Base-by-base conservation (phyloP, 306 rosid species). In the Malus sieversii region DNA sequence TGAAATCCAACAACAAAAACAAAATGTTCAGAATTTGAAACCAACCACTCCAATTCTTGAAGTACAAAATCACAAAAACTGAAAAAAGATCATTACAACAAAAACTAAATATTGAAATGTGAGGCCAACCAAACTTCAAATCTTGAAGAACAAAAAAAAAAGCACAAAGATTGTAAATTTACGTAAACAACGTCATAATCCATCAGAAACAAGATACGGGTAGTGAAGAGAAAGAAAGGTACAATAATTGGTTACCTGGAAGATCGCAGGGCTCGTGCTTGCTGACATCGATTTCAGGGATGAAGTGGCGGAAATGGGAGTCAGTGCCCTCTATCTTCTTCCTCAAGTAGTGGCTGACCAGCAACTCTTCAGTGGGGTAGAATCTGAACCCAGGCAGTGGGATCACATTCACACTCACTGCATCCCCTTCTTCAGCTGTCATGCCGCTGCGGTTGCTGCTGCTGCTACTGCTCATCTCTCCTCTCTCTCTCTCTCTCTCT, bases 291-390 rank as follows among this genome's bases (percentile, higher is more conserved):
- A 91, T 52, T 40, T 64, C 86, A 44, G 79, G 82, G 25, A 93
- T 81, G 59, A 78, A 9, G 10, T 12, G 7, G 1, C 83, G 55
- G 4, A 76, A 48, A 5, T 29, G 10, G 38, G 48, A 70, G 32
- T 79, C 65, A 8, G n/a, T 30, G 13, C 68, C 68, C 40, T 62
- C 10, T 27, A 6, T 16, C 83, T 89, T 93, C 55, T 73, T 69
- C 72, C 62, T 85, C 40, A 93, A 75, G 68, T 80, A 92, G 68
- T 87, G 48, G 8, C 4, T 4, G 0, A 91, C 58, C 12, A 93
- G 89, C 70, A 85, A 90, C n/a, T 84, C 86, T 6, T 93, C 93
- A 0, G 88, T 84, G 14, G 98, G 98, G 4, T 46, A 61, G 77
- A 91, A 91, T 65, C 93, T 79, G 84, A 35, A 90, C 30, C 93